Percentiles rank a stretch among this genome's conserved stretches.
phyloP scores from a whole-genome alignment of 768 basidiomycete genomes.

The Pisolithus microcarpus region DNA sequence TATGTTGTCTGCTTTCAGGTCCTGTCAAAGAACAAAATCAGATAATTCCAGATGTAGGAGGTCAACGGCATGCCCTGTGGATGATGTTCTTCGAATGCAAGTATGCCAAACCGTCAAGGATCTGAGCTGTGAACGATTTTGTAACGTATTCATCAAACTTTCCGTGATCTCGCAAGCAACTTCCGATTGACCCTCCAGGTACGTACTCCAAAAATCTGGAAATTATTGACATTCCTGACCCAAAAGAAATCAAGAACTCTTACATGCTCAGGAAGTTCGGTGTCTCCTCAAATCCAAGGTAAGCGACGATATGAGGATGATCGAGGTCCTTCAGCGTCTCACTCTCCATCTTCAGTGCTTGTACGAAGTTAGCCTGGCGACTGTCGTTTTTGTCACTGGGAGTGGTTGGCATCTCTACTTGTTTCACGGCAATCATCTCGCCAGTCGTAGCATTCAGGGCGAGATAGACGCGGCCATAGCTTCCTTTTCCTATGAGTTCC shows the following conservation, averaged over 20 bases:
- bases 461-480: constrained; percentile 93
- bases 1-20: constrained; percentile 97
- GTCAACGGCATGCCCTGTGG: constrained; percentile 59
- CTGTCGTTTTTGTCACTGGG: constrained; percentile 86
- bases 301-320: constrained; percentile 95
- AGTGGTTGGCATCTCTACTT: constrained; percentile 91
- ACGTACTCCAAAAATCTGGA: constrained; percentile 96
- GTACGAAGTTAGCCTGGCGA: constrained; percentile 77
- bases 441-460: constrained; percentile 94
- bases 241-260: constrained; percentile 26
- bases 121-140: constrained; percentile 88
- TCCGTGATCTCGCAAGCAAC: constrained; percentile 84
- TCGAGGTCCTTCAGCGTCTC: constrained; percentile 95
- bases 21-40: constrained; percentile 37
- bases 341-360: constrained; percentile 90
- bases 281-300: constrained; percentile 92
- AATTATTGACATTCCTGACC: constrained; percentile 5
- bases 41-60: background rate
- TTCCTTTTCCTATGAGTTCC: constrained; percentile 94
- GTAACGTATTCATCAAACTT: constrained; percentile 90
- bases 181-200: constrained; percentile 91
- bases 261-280: constrained; percentile 86
- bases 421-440: constrained; percentile 99
- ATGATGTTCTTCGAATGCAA: constrained; percentile 88
- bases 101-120: constrained; percentile 86